A percentile compares a stretch with the other conserved stretches of the same genome.
These are phyloP conservation scores for Trametes coccinea DNA, from an alignment of 768 basidiomycete genomes.

Conservation along the genomic window DNA sequence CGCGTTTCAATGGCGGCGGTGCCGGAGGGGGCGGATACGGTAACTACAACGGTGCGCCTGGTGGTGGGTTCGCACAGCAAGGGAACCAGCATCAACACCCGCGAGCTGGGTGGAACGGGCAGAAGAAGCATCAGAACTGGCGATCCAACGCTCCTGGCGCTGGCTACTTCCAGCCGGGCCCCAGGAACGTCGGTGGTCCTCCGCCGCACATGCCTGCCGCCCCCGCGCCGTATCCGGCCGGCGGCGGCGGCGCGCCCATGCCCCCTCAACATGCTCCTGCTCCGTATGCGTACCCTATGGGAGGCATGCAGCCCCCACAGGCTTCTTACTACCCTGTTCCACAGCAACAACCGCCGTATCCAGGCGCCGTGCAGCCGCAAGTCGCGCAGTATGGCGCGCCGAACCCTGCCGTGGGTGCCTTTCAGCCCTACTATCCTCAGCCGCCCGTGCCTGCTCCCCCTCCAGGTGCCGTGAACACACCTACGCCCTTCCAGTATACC, in stretches of 20 bases:
- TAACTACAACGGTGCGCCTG: not conserved
- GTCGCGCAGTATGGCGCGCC: not conserved
- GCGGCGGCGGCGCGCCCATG: not conserved
- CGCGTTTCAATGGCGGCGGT: not conserved
- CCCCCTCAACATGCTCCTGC: not conserved
- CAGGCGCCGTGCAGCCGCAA: not conserved
- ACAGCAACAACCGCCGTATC: not conserved
- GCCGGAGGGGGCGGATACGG: constrained; percentile 1
- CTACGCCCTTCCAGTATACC: constrained; percentile 1
- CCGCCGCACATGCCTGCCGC: not conserved
- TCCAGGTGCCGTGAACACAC: not conserved
- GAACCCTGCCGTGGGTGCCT: not conserved
- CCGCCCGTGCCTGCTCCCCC: constrained; percentile 4
- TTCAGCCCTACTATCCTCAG: not conserved
- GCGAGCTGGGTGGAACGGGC: constrained; percentile 9
- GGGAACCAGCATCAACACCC: not conserved
- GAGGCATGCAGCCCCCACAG: not conserved
- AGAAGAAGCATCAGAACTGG: constrained; percentile 10
- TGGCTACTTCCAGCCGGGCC: constrained; percentile 12
- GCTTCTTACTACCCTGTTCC: not conserved
- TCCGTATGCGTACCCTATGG: not conserved
- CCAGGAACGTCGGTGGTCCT: constrained; percentile 7
- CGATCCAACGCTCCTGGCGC: not conserved
- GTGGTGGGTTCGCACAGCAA: not conserved
- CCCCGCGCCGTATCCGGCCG: constrained; percentile 8